phyloP scores from a whole-genome alignment of 495 filamentous ascomycete genomes.

The Hamigera avellanea region DNA sequence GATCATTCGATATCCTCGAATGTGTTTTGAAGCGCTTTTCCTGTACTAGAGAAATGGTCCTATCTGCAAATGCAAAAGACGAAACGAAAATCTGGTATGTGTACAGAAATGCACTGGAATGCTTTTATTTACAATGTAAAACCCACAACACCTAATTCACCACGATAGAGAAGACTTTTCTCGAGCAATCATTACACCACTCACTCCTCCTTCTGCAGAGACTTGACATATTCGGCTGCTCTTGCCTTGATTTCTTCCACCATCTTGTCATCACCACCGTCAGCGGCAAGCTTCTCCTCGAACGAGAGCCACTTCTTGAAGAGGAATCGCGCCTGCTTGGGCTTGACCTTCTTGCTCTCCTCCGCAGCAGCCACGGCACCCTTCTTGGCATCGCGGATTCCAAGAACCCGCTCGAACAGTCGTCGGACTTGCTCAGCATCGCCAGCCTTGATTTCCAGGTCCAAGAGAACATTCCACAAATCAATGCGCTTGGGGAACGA shows the following conservation, averaged over 20 bases:
- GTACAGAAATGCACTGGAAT: background rate
- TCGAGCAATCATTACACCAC: background rate
- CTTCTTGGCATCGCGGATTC: constrained; percentile 44
- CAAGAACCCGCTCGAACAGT: constrained; percentile 68
- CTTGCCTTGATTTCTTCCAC: constrained; percentile 61
- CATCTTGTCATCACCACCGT: constrained; percentile 54
- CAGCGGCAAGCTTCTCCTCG: constrained; percentile 48
- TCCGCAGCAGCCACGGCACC: constrained; percentile 21
- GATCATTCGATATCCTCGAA: background rate
- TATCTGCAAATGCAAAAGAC: background rate
- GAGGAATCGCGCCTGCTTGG: constrained; percentile 64
- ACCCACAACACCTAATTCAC: background rate
- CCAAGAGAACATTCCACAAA: constrained; percentile 82
- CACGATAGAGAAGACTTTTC: background rate
- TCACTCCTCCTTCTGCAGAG: constrained; percentile 37
- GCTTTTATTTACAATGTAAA: too few species aligned
- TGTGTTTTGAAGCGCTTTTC: background rate
- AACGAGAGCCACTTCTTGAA: constrained; percentile 76
- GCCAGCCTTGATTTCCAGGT: constrained; percentile 65
- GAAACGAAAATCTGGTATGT: background rate
- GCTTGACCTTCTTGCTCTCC: constrained; percentile 43
- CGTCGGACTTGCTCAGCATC: constrained; percentile 55
- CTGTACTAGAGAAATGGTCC: background rate
- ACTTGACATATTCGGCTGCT: constrained; percentile 57
- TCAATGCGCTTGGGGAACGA: constrained; percentile 82